phyloP scores from a whole-genome alignment of 2,329 filamentous ascomycete genomes.

The Paecilomyces fulvus region DNA sequence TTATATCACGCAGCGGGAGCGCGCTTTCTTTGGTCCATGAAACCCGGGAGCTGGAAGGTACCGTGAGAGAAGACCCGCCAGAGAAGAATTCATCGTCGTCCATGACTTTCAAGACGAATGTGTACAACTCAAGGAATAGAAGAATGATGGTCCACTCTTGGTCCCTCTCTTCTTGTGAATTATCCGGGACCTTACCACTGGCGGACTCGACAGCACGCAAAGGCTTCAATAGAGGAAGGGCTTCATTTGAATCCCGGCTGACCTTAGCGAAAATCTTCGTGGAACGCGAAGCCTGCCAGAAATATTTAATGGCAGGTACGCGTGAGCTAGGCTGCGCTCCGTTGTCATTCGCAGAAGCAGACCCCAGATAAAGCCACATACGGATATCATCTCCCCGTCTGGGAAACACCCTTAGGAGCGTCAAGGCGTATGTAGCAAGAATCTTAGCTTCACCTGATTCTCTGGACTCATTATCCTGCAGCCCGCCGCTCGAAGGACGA shows the following conservation, averaged over 20 bases:
- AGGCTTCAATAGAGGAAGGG: constrained; percentile 48
- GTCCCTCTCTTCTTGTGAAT: constrained; percentile 34
- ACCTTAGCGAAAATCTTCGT: constrained; percentile 53
- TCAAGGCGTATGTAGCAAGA: constrained; percentile 78
- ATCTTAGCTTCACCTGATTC: constrained; percentile 56
- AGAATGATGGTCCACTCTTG: constrained; percentile 84
- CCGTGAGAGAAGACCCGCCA: constrained; percentile 39
- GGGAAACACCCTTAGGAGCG: constrained; percentile 78
- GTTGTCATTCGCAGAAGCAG: constrained; percentile 40
- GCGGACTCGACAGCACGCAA: constrained; percentile 33
- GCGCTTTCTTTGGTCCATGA: constrained; percentile 54
- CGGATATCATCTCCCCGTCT: constrained; percentile 75
- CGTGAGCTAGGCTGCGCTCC: constrained; percentile 21
- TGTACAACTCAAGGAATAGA: constrained; percentile 88
- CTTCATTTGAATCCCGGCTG: constrained; percentile 47
- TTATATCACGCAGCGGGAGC: constrained; percentile 62
- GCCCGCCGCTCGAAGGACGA: constrained; percentile 12
- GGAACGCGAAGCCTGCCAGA: constrained; percentile 62
- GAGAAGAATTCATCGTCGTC: constrained; percentile 94
- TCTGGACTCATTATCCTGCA: constrained; percentile 21
- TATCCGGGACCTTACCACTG: constrained; percentile 11
- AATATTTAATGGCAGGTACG: constrained; percentile 67
- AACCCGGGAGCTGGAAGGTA: constrained; percentile 43
- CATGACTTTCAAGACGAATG: constrained; percentile 82
- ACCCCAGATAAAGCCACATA: constrained; percentile 83